Percentiles rank a stretch among this genome's conserved stretches.
Conservation (phyloP, 2,329 filamentous ascomycete species). For the Colletotrichum siamense region DNA sequence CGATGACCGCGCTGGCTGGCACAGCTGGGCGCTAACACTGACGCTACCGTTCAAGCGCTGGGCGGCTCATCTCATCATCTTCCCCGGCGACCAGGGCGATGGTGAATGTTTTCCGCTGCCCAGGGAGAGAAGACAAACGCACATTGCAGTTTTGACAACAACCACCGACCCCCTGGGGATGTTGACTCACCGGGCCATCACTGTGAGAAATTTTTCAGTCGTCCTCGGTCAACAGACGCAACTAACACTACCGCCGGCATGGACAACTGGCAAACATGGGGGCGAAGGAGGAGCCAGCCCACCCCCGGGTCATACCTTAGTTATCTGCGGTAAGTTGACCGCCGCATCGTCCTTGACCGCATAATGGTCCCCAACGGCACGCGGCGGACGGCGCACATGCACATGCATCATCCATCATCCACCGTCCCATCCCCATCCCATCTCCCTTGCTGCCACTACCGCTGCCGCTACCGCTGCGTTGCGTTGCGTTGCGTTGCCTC, state of each 20-base stretch:
- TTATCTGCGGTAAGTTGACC: not conserved
- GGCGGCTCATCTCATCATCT: constrained; percentile 6
- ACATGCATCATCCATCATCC: not conserved
- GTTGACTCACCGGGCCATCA: constrained; percentile 14
- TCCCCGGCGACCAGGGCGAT: constrained; percentile 6
- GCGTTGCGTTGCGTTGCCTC: not conserved
- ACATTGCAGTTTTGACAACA: not conserved
- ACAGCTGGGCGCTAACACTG: not conserved
- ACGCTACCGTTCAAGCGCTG: not conserved
- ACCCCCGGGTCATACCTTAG: not conserved
- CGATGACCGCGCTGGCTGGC: not conserved
- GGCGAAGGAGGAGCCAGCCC: not conserved
- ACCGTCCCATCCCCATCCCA: not conserved
- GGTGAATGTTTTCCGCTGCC: not conserved
- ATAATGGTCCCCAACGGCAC: not conserved
- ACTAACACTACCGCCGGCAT: not conserved
- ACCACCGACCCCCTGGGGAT: not conserved
- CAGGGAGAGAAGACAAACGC: not conserved
- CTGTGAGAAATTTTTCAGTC: not conserved
- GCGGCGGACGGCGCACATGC: not conserved
- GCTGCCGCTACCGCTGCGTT: not conserved
- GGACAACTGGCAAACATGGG: not conserved
- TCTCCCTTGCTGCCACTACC: not conserved
- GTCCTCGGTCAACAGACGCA: not conserved
- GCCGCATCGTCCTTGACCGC: not conserved